Percentiles rank a stretch among this genome's conserved stretches.
phyloP scores from a whole-genome alignment of 495 filamentous ascomycete species.

The Penicillium egyptiacum region DNA sequence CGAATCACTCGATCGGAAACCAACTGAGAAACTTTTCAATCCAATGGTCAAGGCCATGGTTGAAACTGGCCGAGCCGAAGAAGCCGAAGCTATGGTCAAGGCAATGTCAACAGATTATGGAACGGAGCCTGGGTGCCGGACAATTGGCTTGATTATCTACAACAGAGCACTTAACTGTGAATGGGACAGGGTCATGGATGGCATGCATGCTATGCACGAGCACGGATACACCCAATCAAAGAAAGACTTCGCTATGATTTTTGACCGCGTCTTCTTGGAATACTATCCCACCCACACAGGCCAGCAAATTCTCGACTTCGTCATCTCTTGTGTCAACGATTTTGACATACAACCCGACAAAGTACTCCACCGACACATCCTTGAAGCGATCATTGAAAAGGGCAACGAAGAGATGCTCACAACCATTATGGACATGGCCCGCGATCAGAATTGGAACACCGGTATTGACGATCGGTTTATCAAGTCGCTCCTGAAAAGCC shows the following conservation, averaged over 20 bases:
- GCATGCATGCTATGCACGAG: conserved; percentile 41
- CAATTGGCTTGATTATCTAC: conserved; percentile 40
- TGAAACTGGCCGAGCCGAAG: conserved; percentile 37
- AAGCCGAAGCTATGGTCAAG: conserved; percentile 38
- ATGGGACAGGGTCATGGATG: conserved; percentile 43
- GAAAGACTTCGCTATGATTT: conserved; percentile 32
- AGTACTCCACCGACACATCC: conserved; percentile 43
- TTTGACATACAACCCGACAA: conserved; percentile 41
- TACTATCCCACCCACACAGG: conserved; percentile 42
- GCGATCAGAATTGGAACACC: conserved; percentile 36
- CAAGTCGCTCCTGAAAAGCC: conserved; percentile 28
- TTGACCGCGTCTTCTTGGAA: conserved; percentile 48
- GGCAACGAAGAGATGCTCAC: conserved; percentile 34
- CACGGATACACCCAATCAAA: conserved; percentile 33
- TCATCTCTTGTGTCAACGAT: conserved; percentile 36
- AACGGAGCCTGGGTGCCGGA: conserved; percentile 38
- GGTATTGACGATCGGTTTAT: conserved; percentile 31
- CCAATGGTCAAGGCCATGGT: conserved; percentile 44
- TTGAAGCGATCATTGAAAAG: conserved; percentile 44
- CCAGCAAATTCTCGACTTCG: conserved; percentile 34
- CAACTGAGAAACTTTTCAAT: conserved; percentile 46
- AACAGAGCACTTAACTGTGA: conserved; percentile 40
- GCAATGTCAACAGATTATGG: conserved; percentile 36
- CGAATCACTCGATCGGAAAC: conserved; percentile 25
- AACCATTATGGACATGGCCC: conserved; percentile 30